Base-by-base conservation (phyloP, 179 eudicot genomes). In the Vitellaria paradoxa region DNA sequence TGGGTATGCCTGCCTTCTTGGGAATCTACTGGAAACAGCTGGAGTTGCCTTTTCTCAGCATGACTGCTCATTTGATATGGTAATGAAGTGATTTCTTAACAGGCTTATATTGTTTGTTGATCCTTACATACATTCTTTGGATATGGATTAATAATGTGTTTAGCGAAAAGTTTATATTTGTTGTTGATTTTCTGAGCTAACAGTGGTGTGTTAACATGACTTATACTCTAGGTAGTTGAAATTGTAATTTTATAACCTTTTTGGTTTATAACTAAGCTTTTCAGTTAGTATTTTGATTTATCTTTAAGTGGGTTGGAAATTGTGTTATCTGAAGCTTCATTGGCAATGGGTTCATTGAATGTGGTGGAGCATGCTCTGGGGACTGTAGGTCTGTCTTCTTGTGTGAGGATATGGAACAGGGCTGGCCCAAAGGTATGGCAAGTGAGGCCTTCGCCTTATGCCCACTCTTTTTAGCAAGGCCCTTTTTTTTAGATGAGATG, bases 1-100 rank as follows among this genome's bases (percentile, higher is more conserved):
- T 76, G 87, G 97, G 82, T 93, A 87, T 89, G 99, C 99, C 10
- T 93, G 97, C 84, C 97, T 96, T 78, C 96, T 96, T 71, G 98
- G 94, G 71, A 96, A 96, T 88, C 53, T 89, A 79, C 73, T 93
- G 75, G 97, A 94, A 87, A 88, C 88, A 78, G 92, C 91, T 82
- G 85, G 87, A 73, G 81, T 85, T 77, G 87, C 93, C 78, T 80
- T 96, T 52, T 79, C 94, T 37, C 88, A 83, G 74, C 82, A 87
- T 76, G 85, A 83, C 72, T 85, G 86, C 80, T 85, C 94, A 60
- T 86, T 85, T 84, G 91, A 91, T 81, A 82, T 87, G 96, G 98
- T 96, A 85, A 81, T 85, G 77, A 70, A 18, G 18, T 20, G 49
- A 30, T 64, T 63, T 64, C 12, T 40, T n/a, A 49, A 10, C n/a